These are phyloP conservation scores for Phytophthora cryptogea DNA, from an alignment of 352 stramenopile species.

Conservation along the genomic window DNA sequence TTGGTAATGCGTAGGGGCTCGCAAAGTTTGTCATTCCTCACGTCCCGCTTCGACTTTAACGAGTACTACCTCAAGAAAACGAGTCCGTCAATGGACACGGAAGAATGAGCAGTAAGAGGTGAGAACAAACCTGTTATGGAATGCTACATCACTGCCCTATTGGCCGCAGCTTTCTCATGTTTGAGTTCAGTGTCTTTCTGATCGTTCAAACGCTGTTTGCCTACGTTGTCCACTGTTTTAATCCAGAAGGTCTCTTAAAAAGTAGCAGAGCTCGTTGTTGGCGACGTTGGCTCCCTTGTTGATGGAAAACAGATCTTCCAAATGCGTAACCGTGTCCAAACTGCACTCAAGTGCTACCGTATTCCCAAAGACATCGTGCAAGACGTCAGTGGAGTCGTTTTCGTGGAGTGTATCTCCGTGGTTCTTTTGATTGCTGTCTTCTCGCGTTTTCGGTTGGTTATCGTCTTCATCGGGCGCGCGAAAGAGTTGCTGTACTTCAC, in stretches of 20 bases:
- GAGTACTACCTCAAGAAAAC: constrained; percentile 84
- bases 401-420: neutral
- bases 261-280: constrained; percentile 76
- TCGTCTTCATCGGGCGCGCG: constrained; percentile 3
- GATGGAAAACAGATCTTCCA: constrained; percentile 62
- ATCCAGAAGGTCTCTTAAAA: constrained; percentile 70
- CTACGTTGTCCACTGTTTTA: constrained; percentile 6
- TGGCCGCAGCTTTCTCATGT: constrained; percentile 1
- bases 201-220: constrained; percentile 2
- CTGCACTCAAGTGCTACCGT: constrained; percentile 48
- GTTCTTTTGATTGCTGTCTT: neutral
- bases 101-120: constrained; percentile 45
- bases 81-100: constrained; percentile 39
- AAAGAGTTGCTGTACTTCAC: constrained; percentile 49
- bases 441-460: neutral
- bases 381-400: neutral
- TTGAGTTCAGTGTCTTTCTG: constrained; percentile 1
- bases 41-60: constrained; percentile 93
- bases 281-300: constrained; percentile 39
- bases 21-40: constrained; percentile 84
- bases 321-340: constrained; percentile 43
- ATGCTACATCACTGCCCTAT: neutral
- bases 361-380: constrained; percentile 56
- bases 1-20: constrained; percentile 42
- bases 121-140: constrained; percentile 10